Evolutionary conservation across 2,329 filamentous ascomycete species (phyloP).

Genomic region (Alternaria viburni): DNA sequence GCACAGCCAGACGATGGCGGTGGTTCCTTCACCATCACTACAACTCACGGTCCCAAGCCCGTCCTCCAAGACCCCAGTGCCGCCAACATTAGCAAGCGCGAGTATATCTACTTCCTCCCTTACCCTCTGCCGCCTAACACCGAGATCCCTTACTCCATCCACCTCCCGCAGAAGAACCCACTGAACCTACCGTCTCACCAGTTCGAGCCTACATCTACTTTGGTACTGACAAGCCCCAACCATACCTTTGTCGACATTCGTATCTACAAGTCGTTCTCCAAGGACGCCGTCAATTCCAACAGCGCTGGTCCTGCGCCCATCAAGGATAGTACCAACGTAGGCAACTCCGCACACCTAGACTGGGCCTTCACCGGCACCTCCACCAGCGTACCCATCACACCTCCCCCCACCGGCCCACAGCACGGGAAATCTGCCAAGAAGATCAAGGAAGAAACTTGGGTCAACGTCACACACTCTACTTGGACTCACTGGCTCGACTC

Average conservation of each 20-base stretch:
- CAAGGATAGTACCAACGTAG: neutral
- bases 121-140: constrained; percentile 33
- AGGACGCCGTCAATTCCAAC: neutral
- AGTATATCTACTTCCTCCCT: constrained; percentile 66
- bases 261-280: constrained; percentile 49
- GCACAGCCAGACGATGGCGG: neutral
- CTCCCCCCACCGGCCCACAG: neutral
- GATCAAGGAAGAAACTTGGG: neutral
- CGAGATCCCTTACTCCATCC: constrained; percentile 36
- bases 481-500: constrained; percentile 70
- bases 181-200: constrained; percentile 25
- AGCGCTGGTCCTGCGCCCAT: constrained; percentile 4
- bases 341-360: constrained; percentile 56
- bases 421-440: neutral
- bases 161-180: constrained; percentile 33
- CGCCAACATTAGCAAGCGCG: constrained; percentile 46
- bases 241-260: constrained; percentile 68
- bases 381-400: constrained; percentile 38
- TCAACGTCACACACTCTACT: constrained; percentile 37
- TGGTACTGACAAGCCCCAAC: constrained; percentile 67
- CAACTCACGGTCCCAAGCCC: neutral
- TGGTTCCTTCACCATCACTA: constrained; percentile 7
- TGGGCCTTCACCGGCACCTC: constrained; percentile 68
- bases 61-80: constrained; percentile 2
- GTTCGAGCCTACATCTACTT: constrained; percentile 66